A percentile compares a stretch with the other conserved stretches of the same genome.
phyloP scores from a whole-genome alignment of 306 rosid genomes.

The Prinsepia uniflora region DNA sequence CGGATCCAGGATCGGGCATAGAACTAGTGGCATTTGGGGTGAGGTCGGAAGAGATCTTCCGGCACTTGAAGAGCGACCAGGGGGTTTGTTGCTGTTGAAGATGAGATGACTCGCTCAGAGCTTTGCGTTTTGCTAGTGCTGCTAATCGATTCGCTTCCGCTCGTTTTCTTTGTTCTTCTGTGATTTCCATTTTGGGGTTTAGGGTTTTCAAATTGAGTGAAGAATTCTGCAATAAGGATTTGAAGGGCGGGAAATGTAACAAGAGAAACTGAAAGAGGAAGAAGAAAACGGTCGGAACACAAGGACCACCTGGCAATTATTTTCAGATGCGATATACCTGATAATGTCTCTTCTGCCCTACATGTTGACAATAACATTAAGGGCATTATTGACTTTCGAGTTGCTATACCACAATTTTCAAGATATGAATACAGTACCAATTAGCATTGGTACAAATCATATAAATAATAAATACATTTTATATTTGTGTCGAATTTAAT shows the following conservation, averaged over 20 bases:
- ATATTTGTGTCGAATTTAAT: too few relatives aligned
- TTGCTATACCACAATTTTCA: too few relatives aligned
- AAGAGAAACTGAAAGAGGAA: background rate
- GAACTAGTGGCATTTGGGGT: slow-evolving; percentile 9
- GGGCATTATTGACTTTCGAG: background rate
- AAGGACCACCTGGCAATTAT: background rate
- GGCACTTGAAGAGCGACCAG: slow-evolving; percentile 72
- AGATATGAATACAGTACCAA: too few relatives aligned
- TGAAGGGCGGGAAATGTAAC: slow-evolving; percentile 7
- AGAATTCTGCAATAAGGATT: background rate
- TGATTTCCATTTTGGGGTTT: slow-evolving; percentile 44
- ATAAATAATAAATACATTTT: too few relatives aligned
- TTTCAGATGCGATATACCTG: background rate
- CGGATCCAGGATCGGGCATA: background rate
- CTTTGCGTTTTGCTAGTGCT: slow-evolving; percentile 75
- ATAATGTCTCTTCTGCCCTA: too few relatives aligned
- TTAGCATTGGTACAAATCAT: too few relatives aligned
- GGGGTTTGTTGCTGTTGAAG: slow-evolving; percentile 27
- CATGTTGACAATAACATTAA: background rate
- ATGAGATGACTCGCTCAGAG: slow-evolving; percentile 38
- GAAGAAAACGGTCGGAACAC: background rate
- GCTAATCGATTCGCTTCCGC: slow-evolving; percentile 73
- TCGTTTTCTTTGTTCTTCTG: slow-evolving; percentile 65
- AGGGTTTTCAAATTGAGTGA: slow-evolving; percentile 4
- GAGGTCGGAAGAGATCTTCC: slow-evolving; percentile 40